Base-by-base conservation (phyloP, 140 eudicot genomes). In the Oenanthe javanica region DNA sequence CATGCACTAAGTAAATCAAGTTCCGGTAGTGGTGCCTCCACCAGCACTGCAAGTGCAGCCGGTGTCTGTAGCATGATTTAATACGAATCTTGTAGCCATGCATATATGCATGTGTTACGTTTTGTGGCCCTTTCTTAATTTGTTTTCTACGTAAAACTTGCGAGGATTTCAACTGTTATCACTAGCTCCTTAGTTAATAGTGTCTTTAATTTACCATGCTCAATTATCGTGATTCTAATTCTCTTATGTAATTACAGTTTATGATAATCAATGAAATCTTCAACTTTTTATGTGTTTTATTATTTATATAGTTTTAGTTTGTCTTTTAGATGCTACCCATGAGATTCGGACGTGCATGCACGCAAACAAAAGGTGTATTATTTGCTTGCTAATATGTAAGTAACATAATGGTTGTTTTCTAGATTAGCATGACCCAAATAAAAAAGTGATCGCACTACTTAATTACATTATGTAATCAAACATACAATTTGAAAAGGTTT, bases 1-100 rank as follows among this genome's bases (percentile, higher is more conserved):
- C 72, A 13, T 66, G 36, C 77, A 79, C 19, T 83, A 84, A 23
- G 40, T 36, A 36, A 79, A 69, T 69, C 46, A 36, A 69, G 46
- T 69, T 36, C 74, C 74, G 11, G 47, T 38, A 4, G n/a, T 38
- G 47, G 74, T 69, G 74, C 74, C 74, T 36, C 74, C 74, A 5
- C 74, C 74, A 27, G 74, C 47, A 6, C 23, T 75, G 64, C 57
- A 45, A 27, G 10, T 49, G 76, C 76, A 38, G 6, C 76, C 76
- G 47, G 79, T 69, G 47, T 46, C 74, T 31, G 74, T 69, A 1
- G 74, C 74, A 31, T 69, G 74, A 69, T 27, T 69, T 31, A 9
- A 31, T 61, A 21, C 38, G 38, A 23, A n/a, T 27, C 2, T 4
- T 14, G 40, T 4, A 36, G 73, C 70, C 40, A 4, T 23, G 40